phyloP scores from a whole-genome alignment of 768 basidiomycete species.

The Clavulina sp. region DNA sequence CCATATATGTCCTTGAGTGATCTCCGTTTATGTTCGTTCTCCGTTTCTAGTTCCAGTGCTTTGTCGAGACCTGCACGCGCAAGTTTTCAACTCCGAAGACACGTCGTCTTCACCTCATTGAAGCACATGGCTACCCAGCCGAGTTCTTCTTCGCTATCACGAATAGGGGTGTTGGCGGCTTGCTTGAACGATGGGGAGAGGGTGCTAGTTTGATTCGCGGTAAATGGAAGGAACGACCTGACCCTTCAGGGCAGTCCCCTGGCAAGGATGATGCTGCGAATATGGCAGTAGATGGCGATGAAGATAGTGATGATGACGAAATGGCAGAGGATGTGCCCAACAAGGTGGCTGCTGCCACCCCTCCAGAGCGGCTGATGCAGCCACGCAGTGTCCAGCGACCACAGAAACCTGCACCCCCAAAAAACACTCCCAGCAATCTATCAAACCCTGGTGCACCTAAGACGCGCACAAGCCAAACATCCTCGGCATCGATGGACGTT shows the following conservation, averaged over 20 bases:
- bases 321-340: constrained; percentile 8
- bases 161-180: constrained; percentile 73
- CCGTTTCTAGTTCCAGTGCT: constrained; percentile 53
- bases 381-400: background rate
- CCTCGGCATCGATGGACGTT: constrained; percentile 23
- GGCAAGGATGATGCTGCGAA: constrained; percentile 1
- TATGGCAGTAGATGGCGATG: constrained; percentile 7
- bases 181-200: constrained; percentile 66
- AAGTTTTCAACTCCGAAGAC: constrained; percentile 55
- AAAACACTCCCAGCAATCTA: background rate
- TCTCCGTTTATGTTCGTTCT: background rate
- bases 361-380: background rate
- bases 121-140: constrained; percentile 68
- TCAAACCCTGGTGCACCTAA: background rate
- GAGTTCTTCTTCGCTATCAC: constrained; percentile 85
- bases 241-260: background rate
- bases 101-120: constrained; percentile 65
- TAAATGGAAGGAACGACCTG: constrained; percentile 37
- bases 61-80: constrained; percentile 37
- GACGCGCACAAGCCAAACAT: background rate
- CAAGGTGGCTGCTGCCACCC: constrained; percentile 11
- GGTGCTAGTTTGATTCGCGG: constrained; percentile 64
- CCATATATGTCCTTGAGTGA: constrained; percentile 11
- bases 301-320: constrained; percentile 14
- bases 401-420: background rate